Percentiles rank a stretch among this genome's conserved stretches.
phyloP scores from a whole-genome alignment of 2,329 filamentous ascomycete genomes.

The Basipetospora chlamydospora region DNA sequence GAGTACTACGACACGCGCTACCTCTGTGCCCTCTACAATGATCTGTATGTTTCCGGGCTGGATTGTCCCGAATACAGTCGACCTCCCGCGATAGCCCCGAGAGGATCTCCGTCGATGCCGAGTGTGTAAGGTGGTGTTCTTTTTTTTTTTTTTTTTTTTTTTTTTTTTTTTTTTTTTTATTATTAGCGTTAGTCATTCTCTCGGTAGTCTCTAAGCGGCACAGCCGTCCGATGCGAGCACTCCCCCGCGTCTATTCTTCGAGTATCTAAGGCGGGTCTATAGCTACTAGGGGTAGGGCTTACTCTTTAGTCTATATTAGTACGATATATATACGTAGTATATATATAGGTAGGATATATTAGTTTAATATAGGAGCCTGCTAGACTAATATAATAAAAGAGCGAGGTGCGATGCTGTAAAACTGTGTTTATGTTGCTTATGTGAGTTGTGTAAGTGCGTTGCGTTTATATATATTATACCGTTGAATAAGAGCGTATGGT shows the following conservation, averaged over 20 bases:
- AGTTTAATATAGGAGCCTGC: no score
- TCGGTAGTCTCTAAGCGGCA: no score
- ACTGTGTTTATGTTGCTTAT: no score
- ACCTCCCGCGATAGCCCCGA: constrained; percentile 1
- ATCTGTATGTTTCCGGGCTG: background rate
- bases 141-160: background rate
- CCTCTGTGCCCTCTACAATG: constrained; percentile 1
- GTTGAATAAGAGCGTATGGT: background rate
- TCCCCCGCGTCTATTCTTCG: background rate
- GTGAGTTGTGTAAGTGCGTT: background rate
- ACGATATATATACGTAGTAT: no score
- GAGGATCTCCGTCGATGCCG: background rate
- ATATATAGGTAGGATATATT: no score
- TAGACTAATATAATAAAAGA: no score
- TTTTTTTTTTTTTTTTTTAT: background rate
- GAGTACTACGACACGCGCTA: constrained; percentile 2
- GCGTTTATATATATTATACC: background rate
- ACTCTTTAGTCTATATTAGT: background rate
- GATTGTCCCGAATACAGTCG: background rate
- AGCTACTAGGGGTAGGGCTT: background rate
- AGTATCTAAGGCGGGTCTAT: background rate
- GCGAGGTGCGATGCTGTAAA: no score
- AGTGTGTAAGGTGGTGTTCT: background rate
- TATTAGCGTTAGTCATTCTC: background rate
- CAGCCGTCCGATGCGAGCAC: background rate